Percentiles rank a stretch among this genome's conserved stretches.
These are phyloP conservation scores for Candida coquimbonensis DNA, from an alignment of 805 yeast genomes.

Conservation along the genomic window DNA sequence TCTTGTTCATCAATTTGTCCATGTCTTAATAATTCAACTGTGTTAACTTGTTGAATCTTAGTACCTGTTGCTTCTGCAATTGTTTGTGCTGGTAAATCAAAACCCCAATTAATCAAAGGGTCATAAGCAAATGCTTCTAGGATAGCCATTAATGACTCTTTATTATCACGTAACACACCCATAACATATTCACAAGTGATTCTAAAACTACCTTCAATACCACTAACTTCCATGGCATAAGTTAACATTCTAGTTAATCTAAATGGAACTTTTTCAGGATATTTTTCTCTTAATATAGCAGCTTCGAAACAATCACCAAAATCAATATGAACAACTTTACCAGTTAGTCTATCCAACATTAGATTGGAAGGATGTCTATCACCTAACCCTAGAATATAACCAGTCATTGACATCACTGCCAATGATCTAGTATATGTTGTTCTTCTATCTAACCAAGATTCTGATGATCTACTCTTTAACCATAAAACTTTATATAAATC, in stretches of 20 bases:
- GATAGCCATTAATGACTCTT: conserved; percentile 95
- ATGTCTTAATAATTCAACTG: conserved; percentile 60
- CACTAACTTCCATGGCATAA: conserved; percentile 98
- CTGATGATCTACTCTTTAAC: conserved; percentile 93
- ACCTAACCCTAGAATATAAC: conserved; percentile 93
- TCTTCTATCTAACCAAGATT: conserved; percentile 96
- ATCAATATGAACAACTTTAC: conserved; percentile 95
- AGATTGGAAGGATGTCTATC: conserved; percentile 97
- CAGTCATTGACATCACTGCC: conserved; percentile 99
- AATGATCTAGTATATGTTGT: conserved; percentile 92
- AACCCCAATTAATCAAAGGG: conserved; percentile 98
- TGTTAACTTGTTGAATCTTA: conserved; percentile 57
- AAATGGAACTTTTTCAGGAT: conserved; percentile 97
- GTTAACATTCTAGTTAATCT: conserved; percentile 94
- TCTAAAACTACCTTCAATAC: conserved; percentile 95
- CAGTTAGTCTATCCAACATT: conserved; percentile 91
- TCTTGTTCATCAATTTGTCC: conserved; percentile 76
- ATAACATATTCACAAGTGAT: conserved; percentile 96
- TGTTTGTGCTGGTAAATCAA: conserved; percentile 80
- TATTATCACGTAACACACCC: conserved; percentile 88
- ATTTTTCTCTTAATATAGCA: conserved; percentile 91
- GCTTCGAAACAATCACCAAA: conserved; percentile 99
- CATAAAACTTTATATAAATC: conserved; percentile 92
- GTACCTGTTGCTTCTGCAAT: conserved; percentile 70
- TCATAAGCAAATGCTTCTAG: conserved; percentile 97